phyloP scores from a whole-genome alignment of 1,284 basidiomycete species.

The Ceratobasidium sp. region DNA sequence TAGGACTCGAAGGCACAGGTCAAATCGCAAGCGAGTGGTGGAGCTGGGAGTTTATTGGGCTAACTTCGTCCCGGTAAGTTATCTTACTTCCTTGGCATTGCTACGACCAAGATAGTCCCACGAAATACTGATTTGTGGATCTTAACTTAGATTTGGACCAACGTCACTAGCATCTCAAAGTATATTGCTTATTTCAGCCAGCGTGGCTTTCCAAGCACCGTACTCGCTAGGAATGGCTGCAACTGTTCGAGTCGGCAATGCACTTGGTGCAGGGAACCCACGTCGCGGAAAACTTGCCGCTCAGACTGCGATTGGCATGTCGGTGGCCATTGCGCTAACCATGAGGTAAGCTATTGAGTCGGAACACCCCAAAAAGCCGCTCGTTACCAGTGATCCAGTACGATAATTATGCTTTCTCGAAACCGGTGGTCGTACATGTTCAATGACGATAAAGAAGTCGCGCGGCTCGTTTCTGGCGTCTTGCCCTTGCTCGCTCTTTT shows the following conservation, averaged over 20 bases:
- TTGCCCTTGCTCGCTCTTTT: conserved; percentile 82
- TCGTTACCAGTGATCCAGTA: conserved; percentile 58
- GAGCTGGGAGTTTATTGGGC: conserved; percentile 85
- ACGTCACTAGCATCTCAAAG: conserved; percentile 73
- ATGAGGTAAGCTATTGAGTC: conserved; percentile 64
- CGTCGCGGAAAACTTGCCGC: conserved; percentile 7
- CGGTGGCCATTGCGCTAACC: conserved; percentile 52
- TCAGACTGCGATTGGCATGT: conserved; percentile 84
- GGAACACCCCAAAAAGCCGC: conserved; percentile 65
- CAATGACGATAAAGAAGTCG: conserved; percentile 84
- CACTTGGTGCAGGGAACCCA: conserved; percentile 55
- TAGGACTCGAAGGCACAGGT: conserved; percentile 85
- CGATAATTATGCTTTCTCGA: conserved; percentile 79
- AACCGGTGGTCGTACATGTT: conserved; percentile 85
- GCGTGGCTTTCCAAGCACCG: conserved; percentile 67
- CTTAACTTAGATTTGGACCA: conserved; percentile 54
- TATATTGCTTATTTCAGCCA: conserved; percentile 70
- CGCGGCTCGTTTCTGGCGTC: conserved; percentile 75
- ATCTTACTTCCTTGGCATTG: conserved; percentile 57
- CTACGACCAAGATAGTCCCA: conserved; percentile 58
- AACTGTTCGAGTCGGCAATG: conserved; percentile 76
- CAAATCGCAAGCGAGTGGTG: conserved; percentile 88
- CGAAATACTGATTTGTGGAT: conserved; percentile 58
- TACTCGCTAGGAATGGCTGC: conserved; percentile 80
- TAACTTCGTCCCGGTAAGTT: conserved; percentile 32